Percentiles rank a stretch among this genome's conserved stretches.
Evolutionary conservation across 768 basidiomycete genomes (phyloP).

Genomic region (Goffeauzyma gilvescens): DNA sequence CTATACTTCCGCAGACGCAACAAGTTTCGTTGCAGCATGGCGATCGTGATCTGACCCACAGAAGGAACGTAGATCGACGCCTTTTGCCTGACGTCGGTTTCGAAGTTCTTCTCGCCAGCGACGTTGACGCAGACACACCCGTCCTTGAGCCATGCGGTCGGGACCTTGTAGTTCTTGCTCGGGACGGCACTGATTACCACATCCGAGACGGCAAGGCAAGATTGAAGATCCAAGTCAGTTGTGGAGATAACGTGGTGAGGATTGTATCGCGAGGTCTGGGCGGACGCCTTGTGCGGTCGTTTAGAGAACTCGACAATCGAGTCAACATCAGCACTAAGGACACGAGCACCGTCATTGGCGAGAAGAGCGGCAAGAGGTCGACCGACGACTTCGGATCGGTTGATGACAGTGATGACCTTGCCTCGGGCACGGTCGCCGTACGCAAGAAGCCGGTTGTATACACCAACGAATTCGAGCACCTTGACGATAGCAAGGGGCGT

Average conservation of each 20-base stretch:
- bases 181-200: conserved; percentile 93
- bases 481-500: conserved; percentile 95
- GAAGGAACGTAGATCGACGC: conserved; percentile 86
- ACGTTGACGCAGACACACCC: conserved; percentile 88
- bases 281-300: conserved; percentile 39
- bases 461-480: conserved; percentile 69
- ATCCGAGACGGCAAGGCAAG: conserved; percentile 68
- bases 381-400: conserved; percentile 95
- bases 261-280: conserved; percentile 44
- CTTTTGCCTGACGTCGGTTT: conserved; percentile 77
- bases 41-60: conserved; percentile 93
- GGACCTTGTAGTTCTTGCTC: conserved; percentile 61
- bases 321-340: conserved; percentile 87
- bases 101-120: conserved; percentile 89
- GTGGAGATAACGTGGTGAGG: conserved; percentile 68
- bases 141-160: conserved; percentile 74
- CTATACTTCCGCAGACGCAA: conserved; percentile 9
- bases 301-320: conserved; percentile 93
- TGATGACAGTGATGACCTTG: conserved; percentile 80
- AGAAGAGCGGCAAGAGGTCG: conserved; percentile 87
- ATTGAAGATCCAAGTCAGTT: conserved; percentile 47
- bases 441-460: conserved; percentile 77
- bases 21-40: conserved; percentile 94
- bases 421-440: conserved; percentile 71
- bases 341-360: conserved; percentile 88